Evolutionary conservation across 2,329 filamentous ascomycete genomes (phyloP), one percentile per base, ranked within the genome.

Genomic region (Microcyclosporella mali): DNA sequence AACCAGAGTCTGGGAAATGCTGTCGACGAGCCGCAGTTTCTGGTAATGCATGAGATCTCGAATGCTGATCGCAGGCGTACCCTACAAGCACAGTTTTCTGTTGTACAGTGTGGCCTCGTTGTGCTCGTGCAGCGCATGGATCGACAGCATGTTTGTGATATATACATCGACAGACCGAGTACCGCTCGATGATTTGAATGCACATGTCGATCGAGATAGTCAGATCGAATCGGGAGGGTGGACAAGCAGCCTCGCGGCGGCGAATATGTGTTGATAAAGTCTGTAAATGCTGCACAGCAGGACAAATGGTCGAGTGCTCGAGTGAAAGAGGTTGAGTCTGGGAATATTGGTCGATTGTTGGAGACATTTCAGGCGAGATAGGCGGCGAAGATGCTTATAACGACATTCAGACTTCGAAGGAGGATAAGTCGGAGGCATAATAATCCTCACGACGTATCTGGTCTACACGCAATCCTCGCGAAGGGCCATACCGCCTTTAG

Each of bases 111-210:
- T 95, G 88, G 35, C 83, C 83, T 37, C 79, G 77, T 46, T 84
- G 81, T 47, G 84, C 85, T 62, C 88, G 87, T 28, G 79, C 73
- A 37, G 80, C 73, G 63, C 88, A 95, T 47, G 85, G 84, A 60
- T 95, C 88, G 56, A 95, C 75, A 36, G 85, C 81, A 64, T 95
- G 89, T 60, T 83, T 77, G 72, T 90, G 87, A 73, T 95, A 94
- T 56, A 90, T 75, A 68, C 88, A 95, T 51, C 81, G 78, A 74
- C 88, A 95, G 43, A 84, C 85, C 42, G 88, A 82, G 72, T 88
- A 95, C 46, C 86, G 76, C 66, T 95, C 88, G 57, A 90, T 73
- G 49, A 95, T 69, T 69, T 89, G 85, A 61, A 87, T 89, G 62
- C 88, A 95, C 88, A 95, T 94, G 49, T 53, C 73, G 64, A 59